These are phyloP conservation scores for Barnettozyma botsteinii DNA, from an alignment of 805 yeast species.

Conservation along the genomic window DNA sequence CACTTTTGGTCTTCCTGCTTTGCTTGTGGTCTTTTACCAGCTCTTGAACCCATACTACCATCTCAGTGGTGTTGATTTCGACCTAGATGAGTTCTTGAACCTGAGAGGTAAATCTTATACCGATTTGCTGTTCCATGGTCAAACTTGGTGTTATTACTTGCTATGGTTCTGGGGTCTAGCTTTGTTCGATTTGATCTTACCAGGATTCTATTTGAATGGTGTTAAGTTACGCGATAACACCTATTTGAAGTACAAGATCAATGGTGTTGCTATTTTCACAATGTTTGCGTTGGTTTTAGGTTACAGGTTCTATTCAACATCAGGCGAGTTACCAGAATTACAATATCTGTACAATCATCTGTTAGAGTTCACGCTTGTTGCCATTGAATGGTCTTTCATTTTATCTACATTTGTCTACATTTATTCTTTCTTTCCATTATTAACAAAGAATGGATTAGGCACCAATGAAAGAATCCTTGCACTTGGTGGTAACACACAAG, in stretches of 20 bases:
- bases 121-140: conserved; percentile 35
- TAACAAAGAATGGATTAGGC: conserved; percentile 41
- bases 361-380: conserved; percentile 54
- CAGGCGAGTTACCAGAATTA: conserved; percentile 69
- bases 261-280: conserved; percentile 59
- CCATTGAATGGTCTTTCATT: conserved; percentile 57
- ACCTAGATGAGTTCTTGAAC: conserved; percentile 31
- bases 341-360: conserved; percentile 67
- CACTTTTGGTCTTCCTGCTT: conserved; percentile 58
- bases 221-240: conserved; percentile 72
- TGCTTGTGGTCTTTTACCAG: conserved; percentile 54
- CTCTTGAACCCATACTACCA: conserved; percentile 56
- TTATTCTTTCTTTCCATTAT: conserved; percentile 58
- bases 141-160: conserved; percentile 59
- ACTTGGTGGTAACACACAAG: conserved; percentile 79
- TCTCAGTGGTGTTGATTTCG: conserved; percentile 41
- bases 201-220: conserved; percentile 63
- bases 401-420: conserved; percentile 63
- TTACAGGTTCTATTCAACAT: conserved; percentile 47
- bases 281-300: conserved; percentile 35
- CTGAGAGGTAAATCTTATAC: conserved; percentile 31
- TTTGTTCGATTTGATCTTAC: conserved; percentile 56
- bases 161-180: conserved; percentile 69
- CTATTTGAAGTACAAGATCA: conserved; percentile 65
- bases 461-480: conserved; percentile 72